phyloP scores from a whole-genome alignment of 345 rosid genomes.

The Bruguiera gymnorhiza region DNA sequence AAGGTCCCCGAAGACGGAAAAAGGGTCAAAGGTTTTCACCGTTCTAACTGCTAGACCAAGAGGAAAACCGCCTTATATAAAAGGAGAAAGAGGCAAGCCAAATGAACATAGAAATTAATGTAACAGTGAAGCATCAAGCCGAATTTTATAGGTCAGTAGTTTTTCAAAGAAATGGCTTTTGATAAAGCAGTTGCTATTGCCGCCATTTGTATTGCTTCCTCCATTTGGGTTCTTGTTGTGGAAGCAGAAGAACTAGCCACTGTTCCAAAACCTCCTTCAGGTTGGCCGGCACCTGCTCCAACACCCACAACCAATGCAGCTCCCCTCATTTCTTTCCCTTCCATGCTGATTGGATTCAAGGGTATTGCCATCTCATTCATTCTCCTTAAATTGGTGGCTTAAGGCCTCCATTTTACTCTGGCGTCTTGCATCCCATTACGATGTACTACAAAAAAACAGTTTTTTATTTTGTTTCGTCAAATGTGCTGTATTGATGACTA shows the following conservation, averaged over 20 bases:
- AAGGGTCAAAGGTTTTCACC: too few relatives aligned
- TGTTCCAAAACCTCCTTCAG: not conserved
- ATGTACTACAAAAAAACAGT: too few relatives aligned
- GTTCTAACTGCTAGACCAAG: too few relatives aligned
- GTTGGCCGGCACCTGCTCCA: not conserved
- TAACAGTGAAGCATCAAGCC: too few relatives aligned
- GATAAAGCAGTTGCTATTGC: not conserved
- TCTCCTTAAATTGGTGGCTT: conserved; percentile 4
- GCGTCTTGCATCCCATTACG: not conserved
- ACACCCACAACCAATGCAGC: conserved; percentile 5
- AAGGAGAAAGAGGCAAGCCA: too few relatives aligned
- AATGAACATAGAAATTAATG: too few relatives aligned
- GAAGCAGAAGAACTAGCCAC: not conserved
- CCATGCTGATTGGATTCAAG: conserved; percentile 3
- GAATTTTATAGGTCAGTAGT: too few relatives aligned
- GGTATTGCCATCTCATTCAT: conserved; percentile 9
- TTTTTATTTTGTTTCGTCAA: too few relatives aligned
- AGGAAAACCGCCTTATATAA: too few relatives aligned
- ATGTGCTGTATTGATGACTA: conserved; percentile 8
- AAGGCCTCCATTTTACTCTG: not conserved
- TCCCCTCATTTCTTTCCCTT: not conserved
- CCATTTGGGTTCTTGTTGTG: not conserved
- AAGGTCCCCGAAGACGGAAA: too few relatives aligned
- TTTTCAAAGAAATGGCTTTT: not conserved
- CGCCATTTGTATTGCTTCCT: not conserved